Evolutionary conservation across 352 stramenopile genomes (phyloP).

Genomic region (Phytopythium chamaehyphon): DNA sequence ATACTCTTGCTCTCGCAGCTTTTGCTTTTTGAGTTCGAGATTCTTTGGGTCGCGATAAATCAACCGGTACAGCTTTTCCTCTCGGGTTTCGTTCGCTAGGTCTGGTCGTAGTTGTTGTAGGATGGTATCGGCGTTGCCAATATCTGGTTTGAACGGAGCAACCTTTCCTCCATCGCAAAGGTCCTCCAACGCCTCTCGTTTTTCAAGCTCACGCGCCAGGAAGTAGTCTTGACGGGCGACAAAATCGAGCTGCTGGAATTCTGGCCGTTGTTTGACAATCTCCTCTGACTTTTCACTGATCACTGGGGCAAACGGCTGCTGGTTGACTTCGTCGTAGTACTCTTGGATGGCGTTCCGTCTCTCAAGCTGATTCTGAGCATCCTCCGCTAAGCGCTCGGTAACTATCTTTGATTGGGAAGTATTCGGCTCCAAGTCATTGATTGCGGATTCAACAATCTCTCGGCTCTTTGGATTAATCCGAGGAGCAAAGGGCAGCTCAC

Average conservation of each 20-base stretch:
- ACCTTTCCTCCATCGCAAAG: slow-evolving; percentile 27
- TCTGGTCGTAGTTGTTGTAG: slow-evolving; percentile 62
- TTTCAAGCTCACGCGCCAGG: slow-evolving; percentile 56
- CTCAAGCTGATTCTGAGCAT: slow-evolving; percentile 42
- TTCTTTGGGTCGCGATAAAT: slow-evolving; percentile 64
- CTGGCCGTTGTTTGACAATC: slow-evolving; percentile 53
- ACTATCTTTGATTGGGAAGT: slow-evolving; percentile 21
- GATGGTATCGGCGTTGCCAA: slow-evolving; percentile 69
- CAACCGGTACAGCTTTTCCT: slow-evolving; percentile 60
- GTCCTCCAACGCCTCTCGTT: slow-evolving; percentile 51
- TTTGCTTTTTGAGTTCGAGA: slow-evolving; percentile 56
- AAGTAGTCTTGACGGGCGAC: slow-evolving; percentile 67
- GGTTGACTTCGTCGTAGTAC: slow-evolving; percentile 62
- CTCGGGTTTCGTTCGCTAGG: slow-evolving; percentile 44
- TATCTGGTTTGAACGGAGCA: slow-evolving; percentile 71
- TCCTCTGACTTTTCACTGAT: slow-evolving; percentile 53
- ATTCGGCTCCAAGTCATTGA: slow-evolving; percentile 10
- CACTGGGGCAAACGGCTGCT: slow-evolving; percentile 50
- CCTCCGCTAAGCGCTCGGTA: slow-evolving; percentile 47
- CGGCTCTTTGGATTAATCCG: slow-evolving; percentile 66
- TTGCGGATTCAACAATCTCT: slow-evolving; percentile 45
- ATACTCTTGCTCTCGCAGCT: slow-evolving; percentile 46
- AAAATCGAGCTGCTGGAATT: slow-evolving; percentile 75
- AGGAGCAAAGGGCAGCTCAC: slow-evolving; percentile 36
- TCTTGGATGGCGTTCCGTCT: slow-evolving; percentile 57